These are phyloP conservation scores for Trametes pubescens DNA, from an alignment of 1,284 basidiomycete genomes.

Conservation along the genomic window DNA sequence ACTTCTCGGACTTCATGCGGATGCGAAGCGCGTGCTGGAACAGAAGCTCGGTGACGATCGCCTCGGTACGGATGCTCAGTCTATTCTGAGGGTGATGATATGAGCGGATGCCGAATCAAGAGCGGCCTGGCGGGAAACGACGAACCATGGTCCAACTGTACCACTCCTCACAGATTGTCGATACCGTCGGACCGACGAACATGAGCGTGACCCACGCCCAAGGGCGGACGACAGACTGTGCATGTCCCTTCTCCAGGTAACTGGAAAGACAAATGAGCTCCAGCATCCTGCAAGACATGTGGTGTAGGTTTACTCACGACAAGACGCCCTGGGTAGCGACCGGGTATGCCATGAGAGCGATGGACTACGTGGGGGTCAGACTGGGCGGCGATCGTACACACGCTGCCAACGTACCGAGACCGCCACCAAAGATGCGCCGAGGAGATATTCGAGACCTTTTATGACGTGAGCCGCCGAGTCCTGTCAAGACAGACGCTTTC, in stretches of 20 bases:
- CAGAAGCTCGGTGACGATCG: slow-evolving; percentile 61
- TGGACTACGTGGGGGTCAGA: slow-evolving; percentile 20
- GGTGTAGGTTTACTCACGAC: slow-evolving; percentile 29
- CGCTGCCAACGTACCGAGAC: slow-evolving; percentile 25
- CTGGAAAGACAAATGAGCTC: slow-evolving; percentile 23
- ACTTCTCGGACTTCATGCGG: slow-evolving; percentile 51
- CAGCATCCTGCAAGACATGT: neutral
- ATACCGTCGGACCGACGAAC: slow-evolving; percentile 62
- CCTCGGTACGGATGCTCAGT: slow-evolving; percentile 53
- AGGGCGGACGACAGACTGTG: slow-evolving; percentile 48
- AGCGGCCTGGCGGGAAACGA: neutral
- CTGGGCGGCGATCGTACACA: neutral
- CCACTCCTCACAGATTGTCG: slow-evolving; percentile 52
- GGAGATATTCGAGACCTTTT: slow-evolving; percentile 12
- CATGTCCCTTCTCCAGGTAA: slow-evolving; percentile 52
- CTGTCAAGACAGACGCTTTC: slow-evolving; percentile 27
- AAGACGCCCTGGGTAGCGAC: slow-evolving; percentile 49
- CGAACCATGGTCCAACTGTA: slow-evolving; percentile 59
- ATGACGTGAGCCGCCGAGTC: slow-evolving; percentile 10
- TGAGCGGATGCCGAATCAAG: neutral
- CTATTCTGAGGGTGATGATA: slow-evolving; percentile 32
- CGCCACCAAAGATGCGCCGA: neutral
- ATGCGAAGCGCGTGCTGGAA: slow-evolving; percentile 65
- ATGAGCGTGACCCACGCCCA: slow-evolving; percentile 72
- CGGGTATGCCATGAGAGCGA: slow-evolving; percentile 15